Base-by-base conservation (phyloP, 176 grass and related monocot species). In the Triticum aestivum region DNA sequence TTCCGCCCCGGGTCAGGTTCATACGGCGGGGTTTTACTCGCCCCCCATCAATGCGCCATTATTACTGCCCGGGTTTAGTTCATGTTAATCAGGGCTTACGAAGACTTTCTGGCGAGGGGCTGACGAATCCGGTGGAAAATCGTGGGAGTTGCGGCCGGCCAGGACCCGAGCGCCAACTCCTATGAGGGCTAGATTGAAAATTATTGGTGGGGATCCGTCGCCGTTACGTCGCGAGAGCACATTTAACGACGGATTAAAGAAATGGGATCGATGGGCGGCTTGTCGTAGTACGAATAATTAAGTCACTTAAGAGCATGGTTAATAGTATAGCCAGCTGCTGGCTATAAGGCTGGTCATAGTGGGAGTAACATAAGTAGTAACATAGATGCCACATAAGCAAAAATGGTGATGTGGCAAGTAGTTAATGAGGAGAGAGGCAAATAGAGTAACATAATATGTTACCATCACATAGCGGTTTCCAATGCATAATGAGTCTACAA, bases 141-240 rank as follows among this genome's bases (percentile, higher is more conserved):
- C 73, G 47, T 77, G 44, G 73, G 45, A 54, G 73, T 76, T 76
- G 73, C 44, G 45, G 73, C 45, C 73, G 8, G 73, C n/a, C 80
- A 72, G 67, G 89, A 89, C 77, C 88, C 88, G 81, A 94, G 61
- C 75, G 51, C 77, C 77, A 90, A 80, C 61, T 61, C 39, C 82
- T 41, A 82, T 42, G 85, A 29, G 68, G 35, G 73, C 58, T 70
- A 11, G 44, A 69, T 82, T 37, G 54, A 54, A 24, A 66, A 67
- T 13, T 47, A 74, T 51, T 51, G 62, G 62, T 13, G 37, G 65
- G 18, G 30, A 56, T 75, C 84, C 94, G 89, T 96, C 82, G 79
- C 66, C 94, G 91, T 96, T 51, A 88, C 87, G 91, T 56, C 84
- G 88, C 64, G 83, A 84, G 73, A 81, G 52, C 83, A 44, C 86